Conservation (phyloP, 495 filamentous ascomycete species). For the Neurospora sp. region DNA sequence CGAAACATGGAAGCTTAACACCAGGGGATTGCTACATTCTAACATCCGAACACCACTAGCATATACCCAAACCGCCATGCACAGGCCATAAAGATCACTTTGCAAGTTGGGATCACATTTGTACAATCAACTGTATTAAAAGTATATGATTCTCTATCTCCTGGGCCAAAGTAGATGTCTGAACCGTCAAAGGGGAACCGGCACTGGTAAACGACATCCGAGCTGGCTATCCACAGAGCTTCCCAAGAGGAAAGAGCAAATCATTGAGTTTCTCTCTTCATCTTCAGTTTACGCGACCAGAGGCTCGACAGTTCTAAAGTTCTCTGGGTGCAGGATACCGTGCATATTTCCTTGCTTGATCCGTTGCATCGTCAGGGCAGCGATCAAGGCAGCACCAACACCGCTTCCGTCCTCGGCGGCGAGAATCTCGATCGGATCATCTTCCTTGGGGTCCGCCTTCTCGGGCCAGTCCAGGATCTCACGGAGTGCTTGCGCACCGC, state of each 20-base stretch:
- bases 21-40: background rate
- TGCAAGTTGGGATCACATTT: background rate
- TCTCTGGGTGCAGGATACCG: conserved; percentile 66
- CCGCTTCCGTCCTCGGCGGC: conserved; percentile 90
- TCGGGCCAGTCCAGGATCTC: conserved; percentile 90
- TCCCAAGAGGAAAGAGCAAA: background rate
- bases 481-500: conserved; percentile 76
- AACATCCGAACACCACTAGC: background rate
- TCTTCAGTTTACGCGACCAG: background rate
- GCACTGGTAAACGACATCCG: background rate
- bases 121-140: background rate
- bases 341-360: conserved; percentile 67
- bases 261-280: background rate
- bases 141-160: background rate
- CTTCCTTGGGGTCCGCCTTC: conserved; percentile 46
- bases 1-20: background rate
- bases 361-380: conserved; percentile 81
- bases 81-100: background rate
- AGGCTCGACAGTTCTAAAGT: conserved; percentile 24
- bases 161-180: background rate
- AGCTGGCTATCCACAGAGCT: background rate
- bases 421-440: conserved; percentile 76
- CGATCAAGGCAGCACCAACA: conserved; percentile 93
- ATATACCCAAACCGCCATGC: background rate
- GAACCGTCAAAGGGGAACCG: background rate